Evolutionary conservation across 148 eudicot species (phyloP), one percentile per base, ranked within the genome.

Genomic region (Rhododendron vialii): DNA sequence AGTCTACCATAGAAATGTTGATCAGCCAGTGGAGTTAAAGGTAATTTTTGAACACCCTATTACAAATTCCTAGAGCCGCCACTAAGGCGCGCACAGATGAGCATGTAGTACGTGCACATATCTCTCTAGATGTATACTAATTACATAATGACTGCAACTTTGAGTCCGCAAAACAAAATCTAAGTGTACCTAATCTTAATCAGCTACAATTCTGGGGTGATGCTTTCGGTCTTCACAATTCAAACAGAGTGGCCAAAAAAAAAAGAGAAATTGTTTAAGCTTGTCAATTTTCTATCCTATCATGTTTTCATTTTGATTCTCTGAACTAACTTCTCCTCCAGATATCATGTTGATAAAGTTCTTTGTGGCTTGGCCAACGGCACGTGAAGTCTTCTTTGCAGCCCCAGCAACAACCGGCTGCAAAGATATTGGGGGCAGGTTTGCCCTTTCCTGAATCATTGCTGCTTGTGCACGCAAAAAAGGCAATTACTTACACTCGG

Each of bases 361-460:
- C 87, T 90, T 92, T 13, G 93, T 88, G 74, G 96, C 99, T 86
- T 89, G 90, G 80, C 94, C 94, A 82, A 95, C 95, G 74, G 91
- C 96, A 80, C 86, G 92, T 55, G 98, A 92, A 80, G 99, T 95
- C 91, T 94, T 94, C 90, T 88, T 92, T 11, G 99, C 99, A 83
- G 98, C 99, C 67, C 97, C 94, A 15, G 91, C 92, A 71, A 96
- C 95, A 82, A 90, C 91, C 18, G 97, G 98, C 87, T 94, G 91
- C 85, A 95, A 41, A n/a, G 96, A 92, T 82, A 96, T 88, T 77
- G 67, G 71, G 43, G 99, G 99, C 84, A 96, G 92, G 90, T 86
- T 92, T 55, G 98, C 98, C 88, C 97, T 95, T 89, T 95, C 98
- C 91, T 96, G 83, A 61, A 96, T 94, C 95, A 96, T 93, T 82